A percentile compares a stretch with the other conserved stretches of the same genome.
phyloP scores from a whole-genome alignment of 2,329 filamentous ascomycete genomes.

The Alternaria incomplexa region DNA sequence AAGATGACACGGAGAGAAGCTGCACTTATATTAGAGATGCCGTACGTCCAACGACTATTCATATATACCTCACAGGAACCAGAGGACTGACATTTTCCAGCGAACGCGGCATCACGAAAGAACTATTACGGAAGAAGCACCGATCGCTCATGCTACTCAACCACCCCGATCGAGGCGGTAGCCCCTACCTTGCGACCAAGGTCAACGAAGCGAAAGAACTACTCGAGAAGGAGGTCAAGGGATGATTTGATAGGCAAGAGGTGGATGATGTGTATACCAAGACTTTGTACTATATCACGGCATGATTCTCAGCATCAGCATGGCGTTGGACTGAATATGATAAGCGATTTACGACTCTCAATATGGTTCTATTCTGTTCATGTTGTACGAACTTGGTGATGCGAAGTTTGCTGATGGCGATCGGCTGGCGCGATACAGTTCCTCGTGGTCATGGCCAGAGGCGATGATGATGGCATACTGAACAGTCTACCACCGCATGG shows the following conservation, averaged over 20 bases:
- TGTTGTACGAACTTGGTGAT: neutral
- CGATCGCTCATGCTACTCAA: conserved; percentile 95
- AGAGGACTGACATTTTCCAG: conserved; percentile 54
- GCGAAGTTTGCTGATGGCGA: too few species aligned
- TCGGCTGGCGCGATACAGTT: too few species aligned
- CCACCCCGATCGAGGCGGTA: conserved; percentile 96
- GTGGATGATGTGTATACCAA: conserved; percentile 20
- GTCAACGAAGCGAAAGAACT: conserved; percentile 99
- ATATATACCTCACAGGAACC: neutral
- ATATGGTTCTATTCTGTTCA: neutral
- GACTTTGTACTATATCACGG: conserved; percentile 30
- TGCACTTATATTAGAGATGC: conserved; percentile 85
- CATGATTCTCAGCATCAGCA: conserved; percentile 27
- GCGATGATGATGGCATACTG: too few species aligned
- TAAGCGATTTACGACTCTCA: neutral
- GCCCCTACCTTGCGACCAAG: conserved; percentile 95
- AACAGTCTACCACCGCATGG: too few species aligned
- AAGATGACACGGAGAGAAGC: conserved; percentile 95
- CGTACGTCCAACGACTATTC: conserved; percentile 62
- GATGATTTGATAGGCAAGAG: neutral
- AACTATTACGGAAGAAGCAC: conserved; percentile 94
- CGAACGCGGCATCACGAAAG: conserved; percentile 85
- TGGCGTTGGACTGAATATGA: conserved; percentile 24
- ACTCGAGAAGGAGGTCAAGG: conserved; percentile 72
- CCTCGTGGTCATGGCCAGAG: too few species aligned